Evolutionary conservation across 768 basidiomycete genomes (phyloP).

Genomic region (Termitomyces sp.): DNA sequence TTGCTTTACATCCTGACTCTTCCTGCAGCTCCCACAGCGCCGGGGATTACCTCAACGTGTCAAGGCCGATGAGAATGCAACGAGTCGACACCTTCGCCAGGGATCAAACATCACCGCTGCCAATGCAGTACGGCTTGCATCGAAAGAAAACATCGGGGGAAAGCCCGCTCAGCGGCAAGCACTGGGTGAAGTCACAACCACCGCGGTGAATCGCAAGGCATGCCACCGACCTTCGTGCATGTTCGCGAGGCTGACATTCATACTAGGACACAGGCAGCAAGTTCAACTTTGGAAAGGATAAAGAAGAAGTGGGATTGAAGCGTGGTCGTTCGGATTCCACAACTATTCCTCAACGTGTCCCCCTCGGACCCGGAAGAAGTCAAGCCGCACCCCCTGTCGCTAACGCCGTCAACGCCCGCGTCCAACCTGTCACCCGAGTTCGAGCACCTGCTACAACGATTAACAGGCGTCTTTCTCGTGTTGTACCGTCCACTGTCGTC

Average conservation of each 20-base stretch:
- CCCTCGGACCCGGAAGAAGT: slow-evolving; percentile 54
- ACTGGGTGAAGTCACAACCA: slow-evolving; percentile 76
- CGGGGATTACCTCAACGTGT: slow-evolving; percentile 60
- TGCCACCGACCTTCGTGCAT: slow-evolving; percentile 7
- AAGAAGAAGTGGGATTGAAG: slow-evolving; percentile 60
- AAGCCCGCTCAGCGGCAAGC: slow-evolving; percentile 66
- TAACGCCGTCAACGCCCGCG: slow-evolving; percentile 35
- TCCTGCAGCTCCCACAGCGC: slow-evolving; percentile 57
- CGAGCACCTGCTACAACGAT: slow-evolving; percentile 23
- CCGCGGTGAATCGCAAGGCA: slow-evolving; percentile 75
- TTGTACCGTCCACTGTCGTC: slow-evolving; percentile 36
- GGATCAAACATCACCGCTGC: slow-evolving; percentile 41
- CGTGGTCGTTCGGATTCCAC: slow-evolving; percentile 64
- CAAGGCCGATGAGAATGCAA: slow-evolving; percentile 78
- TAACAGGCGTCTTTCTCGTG: slow-evolving; percentile 35
- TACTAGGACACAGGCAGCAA: slow-evolving; percentile 45
- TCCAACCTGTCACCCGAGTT: slow-evolving; percentile 21
- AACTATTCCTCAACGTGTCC: slow-evolving; percentile 62
- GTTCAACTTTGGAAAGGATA: slow-evolving; percentile 50
- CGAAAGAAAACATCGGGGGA: slow-evolving; percentile 38
- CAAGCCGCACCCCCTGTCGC: slow-evolving; percentile 38
- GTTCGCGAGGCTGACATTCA: slow-evolving; percentile 16
- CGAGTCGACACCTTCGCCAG: slow-evolving; percentile 61
- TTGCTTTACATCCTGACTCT: slow-evolving; percentile 10
- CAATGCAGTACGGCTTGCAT: slow-evolving; percentile 46